These are phyloP conservation scores for Penstemon davidsonii DNA, from an alignment of 257 asterid genomes.

Conservation along the genomic window DNA sequence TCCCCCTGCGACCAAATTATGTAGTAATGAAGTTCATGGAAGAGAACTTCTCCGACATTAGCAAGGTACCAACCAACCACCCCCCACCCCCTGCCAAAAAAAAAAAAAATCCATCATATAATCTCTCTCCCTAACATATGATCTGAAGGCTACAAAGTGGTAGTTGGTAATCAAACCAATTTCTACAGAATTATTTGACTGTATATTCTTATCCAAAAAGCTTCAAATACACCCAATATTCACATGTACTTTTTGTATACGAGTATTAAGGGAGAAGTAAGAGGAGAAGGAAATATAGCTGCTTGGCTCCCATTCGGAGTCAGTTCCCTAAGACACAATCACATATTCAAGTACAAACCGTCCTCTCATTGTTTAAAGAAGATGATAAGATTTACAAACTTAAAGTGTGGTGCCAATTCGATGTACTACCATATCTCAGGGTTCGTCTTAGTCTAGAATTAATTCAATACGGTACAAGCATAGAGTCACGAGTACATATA, in stretches of 20 bases:
- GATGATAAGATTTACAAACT: not conserved
- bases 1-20: not conserved
- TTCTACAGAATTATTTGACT: not conserved
- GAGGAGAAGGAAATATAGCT: not conserved
- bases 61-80: not conserved
- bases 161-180: not conserved
- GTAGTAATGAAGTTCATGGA: not conserved
- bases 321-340: not conserved
- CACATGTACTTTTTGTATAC: not conserved
- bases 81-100: too few species aligned
- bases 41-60: not conserved
- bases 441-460: not conserved
- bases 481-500: not conserved
- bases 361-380: not conserved
- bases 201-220: not conserved
- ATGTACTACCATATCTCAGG: slow-evolving; percentile 8
- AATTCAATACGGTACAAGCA: slow-evolving; percentile 1
- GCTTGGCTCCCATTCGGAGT: too few species aligned
- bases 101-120: not conserved
- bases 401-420: not conserved
- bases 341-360: not conserved
- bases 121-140: not conserved
- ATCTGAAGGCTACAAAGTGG: not conserved
- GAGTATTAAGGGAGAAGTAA: too few species aligned
- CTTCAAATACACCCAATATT: not conserved